A percentile compares a stretch with the other conserved stretches of the same genome.
Conservation (phyloP, 2,329 filamentous ascomycete genomes). For the Alternaria incomplexa region DNA sequence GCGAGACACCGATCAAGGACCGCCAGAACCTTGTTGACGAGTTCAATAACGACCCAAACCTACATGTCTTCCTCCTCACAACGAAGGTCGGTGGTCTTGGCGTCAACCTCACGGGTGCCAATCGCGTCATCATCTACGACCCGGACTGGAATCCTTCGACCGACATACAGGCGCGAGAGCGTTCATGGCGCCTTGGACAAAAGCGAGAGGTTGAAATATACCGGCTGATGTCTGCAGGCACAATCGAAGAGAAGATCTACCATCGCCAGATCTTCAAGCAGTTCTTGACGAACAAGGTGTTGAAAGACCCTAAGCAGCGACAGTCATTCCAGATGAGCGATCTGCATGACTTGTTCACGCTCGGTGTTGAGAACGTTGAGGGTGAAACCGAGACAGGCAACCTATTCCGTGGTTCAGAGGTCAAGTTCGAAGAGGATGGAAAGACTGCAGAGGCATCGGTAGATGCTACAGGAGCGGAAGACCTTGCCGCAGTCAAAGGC, state of each 20-base stretch:
- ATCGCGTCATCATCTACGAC: conserved; percentile 97
- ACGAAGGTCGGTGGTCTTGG: conserved; percentile 95
- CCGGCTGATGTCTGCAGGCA: conserved; percentile 95
- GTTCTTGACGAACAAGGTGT: conserved; percentile 93
- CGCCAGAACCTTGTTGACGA: conserved; percentile 90
- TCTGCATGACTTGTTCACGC: conserved; percentile 87
- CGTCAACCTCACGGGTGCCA: conserved; percentile 91
- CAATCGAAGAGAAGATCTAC: conserved; percentile 99
- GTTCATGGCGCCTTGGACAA: conserved; percentile 94
- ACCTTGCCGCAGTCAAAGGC: conserved; percentile 48
- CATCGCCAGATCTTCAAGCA: conserved; percentile 99
- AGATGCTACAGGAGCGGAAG: conserved; percentile 32
- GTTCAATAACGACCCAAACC: conserved; percentile 81
- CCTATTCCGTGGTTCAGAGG: conserved; percentile 86
- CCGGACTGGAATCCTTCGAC: conserved; percentile 99
- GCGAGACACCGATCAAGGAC: conserved; percentile 83
- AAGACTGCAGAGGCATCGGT: conserved; percentile 18
- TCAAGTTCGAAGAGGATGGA: conserved; percentile 60
- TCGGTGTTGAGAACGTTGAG: conserved; percentile 68
- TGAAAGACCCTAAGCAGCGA: conserved; percentile 91
- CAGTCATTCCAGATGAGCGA: conserved; percentile 90
- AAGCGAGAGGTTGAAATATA: conserved; percentile 96
- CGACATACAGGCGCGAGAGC: conserved; percentile 91
- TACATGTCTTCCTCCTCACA: conserved; percentile 90
- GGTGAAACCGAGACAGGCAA: conserved; percentile 81